Base-by-base conservation (phyloP, 2,329 filamentous ascomycete species). In the Fusarium chlamydosporum region DNA sequence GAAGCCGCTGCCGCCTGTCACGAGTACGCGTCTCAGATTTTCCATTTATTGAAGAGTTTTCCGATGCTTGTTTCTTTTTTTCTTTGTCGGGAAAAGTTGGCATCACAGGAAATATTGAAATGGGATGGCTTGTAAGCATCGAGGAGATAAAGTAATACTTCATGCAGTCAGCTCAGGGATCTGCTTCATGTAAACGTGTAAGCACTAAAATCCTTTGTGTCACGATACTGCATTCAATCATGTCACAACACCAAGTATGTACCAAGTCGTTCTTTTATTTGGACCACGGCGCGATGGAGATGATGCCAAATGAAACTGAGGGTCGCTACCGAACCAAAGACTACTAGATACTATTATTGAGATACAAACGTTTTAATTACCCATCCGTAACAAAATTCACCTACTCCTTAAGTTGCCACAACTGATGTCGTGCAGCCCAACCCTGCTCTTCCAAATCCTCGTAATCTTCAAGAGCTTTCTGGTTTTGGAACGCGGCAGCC, bases 1-100 rank as follows among this genome's bases (percentile, higher is more conserved):
- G 13, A 61, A 61, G 1, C 58, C 58, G 7, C 55, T 60, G 33
- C 58, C 58, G 0, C 58, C 58, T 0, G 58, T 60, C 13, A 52
- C 31, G 1, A 61, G 15, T 13, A 61, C 11, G 7, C 31, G 46
- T n/a, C 6, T 38, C 29, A 11, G 3, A 4, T 26, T 8, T 1
- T 57, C 23, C 56, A 59, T 58, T 2, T 12, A 1, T 16, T n/a
- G 1, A 4, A 29, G 29, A 23, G 23, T 23, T 23, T 6, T 23
- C 23, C 4, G 23, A 23, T 23, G 23, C 23, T 23, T 23, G 6
- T 11, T 11, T 29, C 29, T 29, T 29, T 29, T 9, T 29, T 7
- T 29, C 4, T 23, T 23, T 4, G 23, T 23, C 4, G 5, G 23
- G 23, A 4, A 23, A 23, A 23, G 23, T 6, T 23, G 23, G 23